These are phyloP conservation scores for Cutaneotrichosporon sp. DNA, from an alignment of 1,284 basidiomycete genomes.

Conservation along the genomic window DNA sequence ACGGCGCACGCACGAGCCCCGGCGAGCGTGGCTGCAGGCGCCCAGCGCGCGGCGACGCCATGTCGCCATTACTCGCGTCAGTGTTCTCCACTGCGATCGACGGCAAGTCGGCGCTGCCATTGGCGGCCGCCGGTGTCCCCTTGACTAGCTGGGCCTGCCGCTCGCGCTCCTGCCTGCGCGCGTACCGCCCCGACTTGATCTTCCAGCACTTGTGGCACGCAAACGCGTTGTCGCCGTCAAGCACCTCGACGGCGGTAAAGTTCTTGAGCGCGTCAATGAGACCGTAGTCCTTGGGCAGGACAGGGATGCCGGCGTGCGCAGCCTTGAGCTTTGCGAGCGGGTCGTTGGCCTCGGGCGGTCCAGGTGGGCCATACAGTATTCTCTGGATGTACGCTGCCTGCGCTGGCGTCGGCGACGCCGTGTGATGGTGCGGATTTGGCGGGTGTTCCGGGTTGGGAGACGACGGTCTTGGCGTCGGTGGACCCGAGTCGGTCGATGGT, in stretches of 20 bases:
- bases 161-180: not conserved
- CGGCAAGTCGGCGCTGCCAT: conserved; percentile 10
- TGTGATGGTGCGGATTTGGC: conserved; percentile 13
- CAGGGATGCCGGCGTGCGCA: conserved; percentile 19
- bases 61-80: not conserved
- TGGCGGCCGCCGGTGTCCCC: not conserved
- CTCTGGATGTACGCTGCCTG: conserved; percentile 49
- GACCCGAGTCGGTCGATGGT: not conserved
- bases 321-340: conserved; percentile 39
- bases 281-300: conserved; percentile 28
- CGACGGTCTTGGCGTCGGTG: not conserved
- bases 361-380: conserved; percentile 39
- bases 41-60: not conserved
- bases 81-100: conserved; percentile 5
- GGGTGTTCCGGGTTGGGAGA: not conserved
- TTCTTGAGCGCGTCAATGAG: conserved; percentile 62
- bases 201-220: conserved; percentile 92
- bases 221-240: conserved; percentile 90
- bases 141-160: not conserved
- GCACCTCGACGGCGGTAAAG: conserved; percentile 83
- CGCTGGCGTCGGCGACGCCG: conserved; percentile 38
- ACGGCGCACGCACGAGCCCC: conserved; percentile 24
- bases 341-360: conserved; percentile 20
- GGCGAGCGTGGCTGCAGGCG: not conserved
- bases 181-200: conserved; percentile 43